Evolutionary conservation across 352 stramenopile species (phyloP).

Genomic region (Globisporangium spinosum): DNA sequence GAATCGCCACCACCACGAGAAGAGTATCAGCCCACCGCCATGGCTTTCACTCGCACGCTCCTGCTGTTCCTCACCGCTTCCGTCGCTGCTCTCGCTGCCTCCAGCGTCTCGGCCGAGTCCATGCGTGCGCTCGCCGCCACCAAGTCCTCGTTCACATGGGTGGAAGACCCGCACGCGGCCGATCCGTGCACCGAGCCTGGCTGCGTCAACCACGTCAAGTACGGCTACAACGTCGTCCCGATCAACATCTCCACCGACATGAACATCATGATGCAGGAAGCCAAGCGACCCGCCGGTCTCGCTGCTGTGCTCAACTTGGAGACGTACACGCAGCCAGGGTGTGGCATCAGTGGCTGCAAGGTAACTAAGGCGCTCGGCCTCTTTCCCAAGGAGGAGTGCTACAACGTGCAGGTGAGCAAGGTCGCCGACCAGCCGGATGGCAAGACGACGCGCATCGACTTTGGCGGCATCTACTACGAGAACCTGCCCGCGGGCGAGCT

Average conservation of each 20-base stretch:
- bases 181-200: conserved; percentile 31
- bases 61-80: not conserved
- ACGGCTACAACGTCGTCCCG: conserved; percentile 42
- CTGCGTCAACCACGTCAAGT: conserved; percentile 52
- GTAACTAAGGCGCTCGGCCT: conserved; percentile 30
- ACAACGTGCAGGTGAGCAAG: conserved; percentile 35
- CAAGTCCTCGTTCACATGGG: conserved; percentile 37
- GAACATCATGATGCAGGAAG: conserved; percentile 37
- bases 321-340: conserved; percentile 48
- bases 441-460: conserved; percentile 34
- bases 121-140: conserved; percentile 11
- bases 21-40: not conserved
- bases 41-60: conserved; percentile 1
- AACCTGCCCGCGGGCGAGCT: conserved; percentile 46
- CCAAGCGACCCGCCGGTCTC: conserved; percentile 29
- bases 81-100: not conserved
- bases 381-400: conserved; percentile 42
- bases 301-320: conserved; percentile 39
- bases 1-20: conserved; percentile 3
- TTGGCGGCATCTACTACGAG: conserved; percentile 59
- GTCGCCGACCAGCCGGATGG: conserved; percentile 34
- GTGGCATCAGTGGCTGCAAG: conserved; percentile 39
- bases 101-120: conserved; percentile 4
- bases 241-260: conserved; percentile 33
- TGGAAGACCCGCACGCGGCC: conserved; percentile 36